A percentile compares a stretch with the other conserved stretches of the same genome.
Conservation (phyloP, 2,329 filamentous ascomycete genomes). For the Apiospora marii region DNA sequence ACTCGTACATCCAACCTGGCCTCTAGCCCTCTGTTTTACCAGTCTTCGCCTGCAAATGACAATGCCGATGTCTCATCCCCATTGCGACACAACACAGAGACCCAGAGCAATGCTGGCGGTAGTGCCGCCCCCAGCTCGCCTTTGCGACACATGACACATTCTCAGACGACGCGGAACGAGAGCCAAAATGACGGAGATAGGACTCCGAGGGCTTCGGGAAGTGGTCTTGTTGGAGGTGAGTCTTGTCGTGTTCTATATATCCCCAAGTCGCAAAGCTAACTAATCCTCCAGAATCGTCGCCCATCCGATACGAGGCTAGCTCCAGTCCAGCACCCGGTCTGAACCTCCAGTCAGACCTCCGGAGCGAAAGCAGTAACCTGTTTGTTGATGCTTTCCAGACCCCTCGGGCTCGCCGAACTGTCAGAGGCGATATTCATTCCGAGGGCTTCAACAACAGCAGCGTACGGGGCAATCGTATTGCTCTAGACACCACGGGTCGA, state of each 20-base stretch:
- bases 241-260: background rate
- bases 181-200: conserved; percentile 65
- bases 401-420: conserved; percentile 60
- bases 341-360: conserved; percentile 72
- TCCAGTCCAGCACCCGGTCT: conserved; percentile 79
- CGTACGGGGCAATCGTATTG: conserved; percentile 60
- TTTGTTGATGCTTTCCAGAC: conserved; percentile 75
- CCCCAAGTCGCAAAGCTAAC: conserved; percentile 22
- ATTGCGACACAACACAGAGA: conserved; percentile 63
- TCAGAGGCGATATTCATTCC: conserved; percentile 87
- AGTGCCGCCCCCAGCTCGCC: conserved; percentile 62
- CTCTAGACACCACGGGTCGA: conserved; percentile 66
- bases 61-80: conserved; percentile 56
- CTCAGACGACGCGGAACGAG: conserved; percentile 55
- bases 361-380: conserved; percentile 84
- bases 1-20: conserved; percentile 60
- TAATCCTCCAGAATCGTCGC: conserved; percentile 79
- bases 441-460: conserved; percentile 70
- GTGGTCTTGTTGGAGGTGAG: conserved; percentile 68
- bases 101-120: conserved; percentile 56
- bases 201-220: conserved; percentile 72
- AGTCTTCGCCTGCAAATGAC: conserved; percentile 53
- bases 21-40: conserved; percentile 85
- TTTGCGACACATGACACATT: conserved; percentile 65
- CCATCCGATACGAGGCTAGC: conserved; percentile 88